Evolutionary conservation across 169 alveolate species (phyloP).

Genomic region (Perkinsus chesapeaki): DNA sequence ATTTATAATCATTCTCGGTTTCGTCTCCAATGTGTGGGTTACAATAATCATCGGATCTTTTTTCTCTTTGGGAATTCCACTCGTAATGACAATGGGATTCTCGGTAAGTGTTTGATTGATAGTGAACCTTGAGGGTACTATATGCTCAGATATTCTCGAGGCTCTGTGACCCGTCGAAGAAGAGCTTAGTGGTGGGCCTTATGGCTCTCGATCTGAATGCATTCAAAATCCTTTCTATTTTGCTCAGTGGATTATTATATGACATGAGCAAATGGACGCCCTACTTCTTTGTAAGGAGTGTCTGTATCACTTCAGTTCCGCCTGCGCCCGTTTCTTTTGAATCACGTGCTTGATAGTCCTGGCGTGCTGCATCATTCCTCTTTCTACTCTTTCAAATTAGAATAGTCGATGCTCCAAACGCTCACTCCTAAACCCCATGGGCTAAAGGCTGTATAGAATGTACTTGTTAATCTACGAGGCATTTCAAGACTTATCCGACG

Average conservation of each 20-base stretch:
- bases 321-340: too few relatives aligned
- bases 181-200: neutral
- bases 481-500: too few relatives aligned
- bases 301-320: too few relatives aligned
- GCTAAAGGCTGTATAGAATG: too few relatives aligned
- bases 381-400: neutral
- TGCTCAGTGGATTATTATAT: neutral
- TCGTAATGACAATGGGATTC: neutral
- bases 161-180: neutral
- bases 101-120: neutral
- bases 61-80: neutral
- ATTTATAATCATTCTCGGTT: neutral
- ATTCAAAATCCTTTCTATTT: neutral
- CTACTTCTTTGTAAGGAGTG: too few relatives aligned
- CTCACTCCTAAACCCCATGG: too few relatives aligned
- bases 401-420: too few relatives aligned
- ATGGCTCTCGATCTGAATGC: neutral
- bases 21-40: neutral
- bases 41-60: neutral
- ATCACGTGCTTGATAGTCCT: too few relatives aligned
- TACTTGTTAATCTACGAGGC: too few relatives aligned
- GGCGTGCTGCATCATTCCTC: neutral
- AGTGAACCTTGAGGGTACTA: too few relatives aligned
- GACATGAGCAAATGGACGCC: neutral
- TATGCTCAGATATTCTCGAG: neutral